phyloP scores from a whole-genome alignment of 805 yeast species.

The Wickerhamiella hasegawae region DNA sequence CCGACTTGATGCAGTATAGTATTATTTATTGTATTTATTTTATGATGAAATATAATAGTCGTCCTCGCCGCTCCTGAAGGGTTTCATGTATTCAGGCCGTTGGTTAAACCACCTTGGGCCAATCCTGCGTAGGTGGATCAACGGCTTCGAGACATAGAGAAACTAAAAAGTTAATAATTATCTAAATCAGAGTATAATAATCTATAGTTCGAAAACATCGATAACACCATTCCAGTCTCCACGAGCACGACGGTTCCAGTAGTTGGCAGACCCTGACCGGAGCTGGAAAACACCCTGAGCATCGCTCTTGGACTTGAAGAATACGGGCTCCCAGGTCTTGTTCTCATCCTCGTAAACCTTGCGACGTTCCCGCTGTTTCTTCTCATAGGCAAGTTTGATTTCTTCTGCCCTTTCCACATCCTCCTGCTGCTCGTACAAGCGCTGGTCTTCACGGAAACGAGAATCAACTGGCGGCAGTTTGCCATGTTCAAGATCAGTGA shows the following conservation, averaged over 20 bases:
- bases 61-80: no score
- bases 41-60: no score
- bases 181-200: no score
- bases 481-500: slow-evolving; percentile 53
- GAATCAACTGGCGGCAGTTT: slow-evolving; percentile 74
- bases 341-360: slow-evolving; percentile 34
- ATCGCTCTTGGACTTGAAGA: slow-evolving; percentile 37
- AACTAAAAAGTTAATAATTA: no score
- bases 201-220: background rate
- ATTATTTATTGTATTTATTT: no score
- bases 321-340: slow-evolving; percentile 37
- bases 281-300: slow-evolving; percentile 17
- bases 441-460: slow-evolving; percentile 75
- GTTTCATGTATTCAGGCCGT: no score
- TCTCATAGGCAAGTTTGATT: slow-evolving; percentile 55
- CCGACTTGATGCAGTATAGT: no score
- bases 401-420: slow-evolving; percentile 55
- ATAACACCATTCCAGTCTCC: slow-evolving; percentile 4
- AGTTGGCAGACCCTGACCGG: slow-evolving; percentile 37
- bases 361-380: slow-evolving; percentile 65
- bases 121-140: no score
- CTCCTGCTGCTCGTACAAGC: slow-evolving; percentile 47
- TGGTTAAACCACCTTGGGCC: no score
- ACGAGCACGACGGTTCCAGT: slow-evolving; percentile 57
- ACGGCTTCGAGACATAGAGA: no score